A percentile compares a stretch with the other conserved stretches of the same genome.
Conservation (phyloP, 768 basidiomycete species). For the Serendipita sp. region DNA sequence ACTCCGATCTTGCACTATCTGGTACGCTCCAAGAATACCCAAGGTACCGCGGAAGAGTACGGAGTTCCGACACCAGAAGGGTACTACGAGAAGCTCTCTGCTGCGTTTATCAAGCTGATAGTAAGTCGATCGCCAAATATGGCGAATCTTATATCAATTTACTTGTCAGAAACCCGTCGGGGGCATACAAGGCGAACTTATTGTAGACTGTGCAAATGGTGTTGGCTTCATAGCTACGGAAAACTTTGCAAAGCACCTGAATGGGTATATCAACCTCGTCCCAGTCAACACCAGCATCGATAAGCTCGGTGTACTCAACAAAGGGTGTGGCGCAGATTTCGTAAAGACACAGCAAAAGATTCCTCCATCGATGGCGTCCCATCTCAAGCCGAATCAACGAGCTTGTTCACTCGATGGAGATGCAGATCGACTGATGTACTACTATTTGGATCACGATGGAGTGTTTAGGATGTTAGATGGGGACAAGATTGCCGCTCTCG, state of each 20-base stretch:
- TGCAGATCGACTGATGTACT: slow-evolving; percentile 93
- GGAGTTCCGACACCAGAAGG: slow-evolving; percentile 69
- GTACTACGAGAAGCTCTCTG: slow-evolving; percentile 68
- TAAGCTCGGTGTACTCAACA: slow-evolving; percentile 62
- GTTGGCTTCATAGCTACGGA: slow-evolving; percentile 68
- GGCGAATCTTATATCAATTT: neutral
- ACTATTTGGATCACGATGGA: slow-evolving; percentile 63
- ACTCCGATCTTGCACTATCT: slow-evolving; percentile 95
- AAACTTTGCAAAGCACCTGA: slow-evolving; percentile 44
- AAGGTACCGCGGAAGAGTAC: slow-evolving; percentile 58
- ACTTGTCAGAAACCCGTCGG: neutral
- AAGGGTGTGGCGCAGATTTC: slow-evolving; percentile 84
- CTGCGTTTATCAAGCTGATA: slow-evolving; percentile 72
- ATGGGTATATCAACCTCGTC: slow-evolving; percentile 41
- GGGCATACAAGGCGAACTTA: slow-evolving; percentile 20
- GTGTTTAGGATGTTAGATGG: slow-evolving; percentile 90
- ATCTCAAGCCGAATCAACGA: slow-evolving; percentile 54
- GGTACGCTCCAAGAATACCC: slow-evolving; percentile 77
- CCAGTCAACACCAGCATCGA: slow-evolving; percentile 53
- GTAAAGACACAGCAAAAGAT: slow-evolving; percentile 86
- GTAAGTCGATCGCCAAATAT: slow-evolving; percentile 31
- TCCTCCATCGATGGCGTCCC: slow-evolving; percentile 55
- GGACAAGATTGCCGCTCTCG: slow-evolving; percentile 92
- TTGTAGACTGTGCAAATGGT: slow-evolving; percentile 98
- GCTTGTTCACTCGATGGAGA: slow-evolving; percentile 95